Percentiles rank a stretch among this genome's conserved stretches.
Conservation (phyloP, 164 flowering plant species). For the Liquidambar formosana region DNA sequence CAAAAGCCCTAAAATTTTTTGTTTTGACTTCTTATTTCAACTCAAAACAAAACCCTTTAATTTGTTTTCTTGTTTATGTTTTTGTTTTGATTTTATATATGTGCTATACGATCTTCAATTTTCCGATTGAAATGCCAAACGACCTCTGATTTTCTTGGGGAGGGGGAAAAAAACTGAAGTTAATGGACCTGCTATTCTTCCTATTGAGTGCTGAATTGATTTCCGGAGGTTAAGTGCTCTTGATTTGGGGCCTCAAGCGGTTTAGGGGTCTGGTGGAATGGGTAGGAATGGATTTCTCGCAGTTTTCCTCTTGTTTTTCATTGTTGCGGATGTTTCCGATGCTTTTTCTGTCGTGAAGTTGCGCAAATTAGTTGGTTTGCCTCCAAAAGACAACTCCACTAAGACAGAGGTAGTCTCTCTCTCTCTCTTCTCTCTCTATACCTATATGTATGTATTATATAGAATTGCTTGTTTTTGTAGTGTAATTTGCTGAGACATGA, state of each 20-base stretch:
- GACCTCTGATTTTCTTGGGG: neutral
- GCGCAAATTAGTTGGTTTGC: conserved; percentile 13
- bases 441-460: too few species aligned
- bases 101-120: neutral
- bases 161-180: neutral
- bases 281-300: conserved; percentile 18
- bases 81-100: too few species aligned
- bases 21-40: too few species aligned
- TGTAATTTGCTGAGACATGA: neutral
- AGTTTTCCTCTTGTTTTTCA: conserved; percentile 11
- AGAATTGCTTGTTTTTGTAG: neutral
- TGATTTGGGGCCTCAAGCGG: neutral
- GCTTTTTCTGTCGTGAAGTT: conserved; percentile 10
- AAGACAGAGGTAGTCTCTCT: neutral
- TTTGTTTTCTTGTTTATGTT: neutral
- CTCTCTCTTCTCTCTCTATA: too few species aligned
- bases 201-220: too few species aligned
- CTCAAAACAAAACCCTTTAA: neutral
- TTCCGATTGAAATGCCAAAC: neutral
- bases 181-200: neutral
- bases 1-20: neutral
- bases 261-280: conserved; percentile 7
- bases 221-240: too few species aligned
- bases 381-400: conserved; percentile 2
- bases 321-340: conserved; percentile 19